phyloP scores from a whole-genome alignment of 164 flowering plant species.

The Nelumbo lutea region DNA sequence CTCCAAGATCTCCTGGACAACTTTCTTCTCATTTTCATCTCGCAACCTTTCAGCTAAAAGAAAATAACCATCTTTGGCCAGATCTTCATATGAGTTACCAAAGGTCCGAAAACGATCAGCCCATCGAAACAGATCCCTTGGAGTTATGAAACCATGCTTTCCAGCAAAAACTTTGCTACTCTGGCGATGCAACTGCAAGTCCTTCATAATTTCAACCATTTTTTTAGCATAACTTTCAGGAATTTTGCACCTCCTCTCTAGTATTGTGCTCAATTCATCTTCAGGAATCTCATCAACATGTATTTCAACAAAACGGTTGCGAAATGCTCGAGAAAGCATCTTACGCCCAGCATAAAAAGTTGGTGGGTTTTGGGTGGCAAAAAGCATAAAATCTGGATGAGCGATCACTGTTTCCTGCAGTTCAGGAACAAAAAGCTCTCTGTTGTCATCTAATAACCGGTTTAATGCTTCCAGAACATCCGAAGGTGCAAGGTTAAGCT shows the following conservation, averaged over 20 bases:
- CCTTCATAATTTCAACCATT: slow-evolving; percentile 96
- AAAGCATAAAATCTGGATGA: slow-evolving; percentile 94
- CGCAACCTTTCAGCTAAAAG: slow-evolving; percentile 84
- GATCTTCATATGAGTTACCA: slow-evolving; percentile 64
- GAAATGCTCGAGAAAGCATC: slow-evolving; percentile 94
- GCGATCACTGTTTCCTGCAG: slow-evolving; percentile 64
- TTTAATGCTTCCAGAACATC: slow-evolving; percentile 97
- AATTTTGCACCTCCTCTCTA: slow-evolving; percentile 58
- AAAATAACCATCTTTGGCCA: slow-evolving; percentile 83
- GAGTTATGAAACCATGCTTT: slow-evolving; percentile 94
- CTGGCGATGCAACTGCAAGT: slow-evolving; percentile 83
- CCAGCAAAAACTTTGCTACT: slow-evolving; percentile 92
- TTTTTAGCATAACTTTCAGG: slow-evolving; percentile 60
- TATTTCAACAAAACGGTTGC: slow-evolving; percentile 95
- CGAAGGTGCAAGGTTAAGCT: slow-evolving; percentile 94
- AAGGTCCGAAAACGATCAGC: slow-evolving; percentile 62
- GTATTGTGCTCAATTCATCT: slow-evolving; percentile 59
- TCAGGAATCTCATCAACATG: slow-evolving; percentile 97
- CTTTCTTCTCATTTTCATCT: slow-evolving; percentile 60
- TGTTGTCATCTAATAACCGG: slow-evolving; percentile 85
- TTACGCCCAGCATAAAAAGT: slow-evolving; percentile 91
- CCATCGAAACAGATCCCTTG: slow-evolving; percentile 96
- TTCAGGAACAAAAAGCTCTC: slow-evolving; percentile 94
- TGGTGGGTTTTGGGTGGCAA: slow-evolving; percentile 99
- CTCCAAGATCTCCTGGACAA: slow-evolving; percentile 71